Conservation (phyloP, 2,329 filamentous ascomycete genomes). For the Graphilbum fragrans region DNA sequence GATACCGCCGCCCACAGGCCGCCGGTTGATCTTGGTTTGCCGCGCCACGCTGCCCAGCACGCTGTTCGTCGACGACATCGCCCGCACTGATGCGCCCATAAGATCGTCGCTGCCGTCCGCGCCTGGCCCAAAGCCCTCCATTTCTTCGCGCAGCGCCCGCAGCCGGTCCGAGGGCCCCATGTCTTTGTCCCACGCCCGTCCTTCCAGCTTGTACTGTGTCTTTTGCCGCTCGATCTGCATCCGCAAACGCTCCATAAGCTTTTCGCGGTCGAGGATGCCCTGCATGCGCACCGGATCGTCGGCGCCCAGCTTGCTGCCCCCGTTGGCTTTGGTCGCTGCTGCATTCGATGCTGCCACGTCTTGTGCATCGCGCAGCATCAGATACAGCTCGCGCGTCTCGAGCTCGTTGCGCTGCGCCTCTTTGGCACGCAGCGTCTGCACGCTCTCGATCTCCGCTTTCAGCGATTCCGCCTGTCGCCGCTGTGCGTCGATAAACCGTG, state of each 20-base stretch:
- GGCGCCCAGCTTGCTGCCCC: conserved; percentile 38
- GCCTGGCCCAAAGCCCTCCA: conserved; percentile 52
- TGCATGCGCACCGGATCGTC: conserved; percentile 68
- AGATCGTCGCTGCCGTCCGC: conserved; percentile 28
- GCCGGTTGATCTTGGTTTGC: conserved; percentile 41
- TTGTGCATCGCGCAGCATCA: conserved; percentile 96
- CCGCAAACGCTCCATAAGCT: conserved; percentile 84
- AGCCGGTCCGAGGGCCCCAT: conserved; percentile 83
- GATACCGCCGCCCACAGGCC: conserved; percentile 29
- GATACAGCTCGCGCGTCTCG: conserved; percentile 89
- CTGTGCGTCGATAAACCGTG: conserved; percentile 81
- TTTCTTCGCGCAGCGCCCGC: conserved; percentile 83
- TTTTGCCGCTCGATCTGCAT: conserved; percentile 95
- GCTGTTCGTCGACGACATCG: conserved; percentile 38
- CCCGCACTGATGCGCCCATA: neutral
- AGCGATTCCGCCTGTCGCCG: conserved; percentile 73
- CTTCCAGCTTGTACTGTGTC: conserved; percentile 94
- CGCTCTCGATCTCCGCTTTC: conserved; percentile 78
- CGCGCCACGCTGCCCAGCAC: conserved; percentile 63
- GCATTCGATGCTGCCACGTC: conserved; percentile 87
- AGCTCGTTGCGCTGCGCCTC: conserved; percentile 91
- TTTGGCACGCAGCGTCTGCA: conserved; percentile 76
- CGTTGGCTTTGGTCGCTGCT: conserved; percentile 18
- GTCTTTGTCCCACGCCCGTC: conserved; percentile 74
- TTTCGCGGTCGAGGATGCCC: conserved; percentile 86